Conservation (phyloP, 352 stramenopile species). For the Phytophthora fragariaefolia region DNA sequence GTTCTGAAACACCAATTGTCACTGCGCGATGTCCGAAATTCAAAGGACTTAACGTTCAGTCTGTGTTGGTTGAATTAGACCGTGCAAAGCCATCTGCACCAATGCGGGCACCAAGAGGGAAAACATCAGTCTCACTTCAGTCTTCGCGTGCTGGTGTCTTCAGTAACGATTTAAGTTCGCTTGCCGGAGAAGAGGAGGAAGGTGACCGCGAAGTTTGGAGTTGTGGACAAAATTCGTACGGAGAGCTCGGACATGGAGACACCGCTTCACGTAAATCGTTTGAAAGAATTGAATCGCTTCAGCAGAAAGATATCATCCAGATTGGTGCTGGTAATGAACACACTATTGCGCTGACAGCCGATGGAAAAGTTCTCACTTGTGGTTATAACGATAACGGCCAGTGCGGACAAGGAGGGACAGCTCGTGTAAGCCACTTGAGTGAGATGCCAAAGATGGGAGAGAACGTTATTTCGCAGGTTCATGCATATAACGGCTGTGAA, state of each 20-base stretch:
- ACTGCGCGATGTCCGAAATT: slow-evolving; percentile 57
- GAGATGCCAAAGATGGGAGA: slow-evolving; percentile 72
- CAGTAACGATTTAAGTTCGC: slow-evolving; percentile 5
- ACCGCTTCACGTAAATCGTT: slow-evolving; percentile 86
- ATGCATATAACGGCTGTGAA: slow-evolving; percentile 95
- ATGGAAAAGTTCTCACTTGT: slow-evolving; percentile 86
- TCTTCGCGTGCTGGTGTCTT: background rate
- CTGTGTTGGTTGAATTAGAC: slow-evolving; percentile 53
- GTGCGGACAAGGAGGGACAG: slow-evolving; percentile 89
- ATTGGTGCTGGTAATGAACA: slow-evolving; percentile 94
- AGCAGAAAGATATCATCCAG: slow-evolving; percentile 82
- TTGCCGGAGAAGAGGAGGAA: slow-evolving; percentile 39
- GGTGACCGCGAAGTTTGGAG: slow-evolving; percentile 92
- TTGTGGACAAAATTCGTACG: slow-evolving; percentile 95
- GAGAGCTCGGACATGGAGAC: slow-evolving; percentile 93
- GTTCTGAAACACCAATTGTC: slow-evolving; percentile 25
- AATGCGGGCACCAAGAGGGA: slow-evolving; percentile 15
- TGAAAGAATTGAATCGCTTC: slow-evolving; percentile 71
- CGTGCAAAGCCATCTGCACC: slow-evolving; percentile 33
- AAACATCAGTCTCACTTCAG: background rate
- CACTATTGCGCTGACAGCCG: slow-evolving; percentile 78
- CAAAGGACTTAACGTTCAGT: slow-evolving; percentile 45
- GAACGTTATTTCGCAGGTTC: slow-evolving; percentile 68
- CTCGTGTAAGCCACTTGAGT: slow-evolving; percentile 77
- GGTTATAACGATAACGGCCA: slow-evolving; percentile 96